Evolutionary conservation across 352 stramenopile species (phyloP), one percentile per base, ranked within the genome.

Genomic region (Phytophthora aleatoria): DNA sequence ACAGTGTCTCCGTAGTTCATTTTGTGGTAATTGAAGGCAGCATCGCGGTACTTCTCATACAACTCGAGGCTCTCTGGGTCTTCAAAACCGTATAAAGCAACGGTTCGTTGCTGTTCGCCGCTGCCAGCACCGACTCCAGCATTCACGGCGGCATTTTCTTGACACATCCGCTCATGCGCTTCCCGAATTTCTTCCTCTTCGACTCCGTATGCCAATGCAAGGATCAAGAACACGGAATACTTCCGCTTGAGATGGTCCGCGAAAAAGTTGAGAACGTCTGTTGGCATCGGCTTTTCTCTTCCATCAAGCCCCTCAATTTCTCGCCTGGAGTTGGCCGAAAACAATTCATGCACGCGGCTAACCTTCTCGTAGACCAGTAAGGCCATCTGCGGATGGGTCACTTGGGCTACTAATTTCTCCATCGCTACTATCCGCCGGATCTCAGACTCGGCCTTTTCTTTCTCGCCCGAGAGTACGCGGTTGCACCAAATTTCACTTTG

Each of bases 311-410:
- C 48, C 53, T 94, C 83, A 38, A 92, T 89, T 48, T 95, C 87
- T 13, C 87, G 78, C 15, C 85, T 77, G 56, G 80, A 89, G 58
- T 94, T 95, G 3, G 87, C 82, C 6, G 82, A 69, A 60, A 94
- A 95, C 16, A 95, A 72, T 53, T 95, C 87, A 44, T 95, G 85
- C n/a, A 95, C 87, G 12, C 87, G 83, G 38, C 85, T 94, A 24
- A 95, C 87, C 67, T 95, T 95, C 50, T 95, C 87, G 56, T 95
- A 95, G 41, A 95, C 87, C 3, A 95, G 67, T 30, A 95, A 64
- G n/a, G 87, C 87, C 87, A 95, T 95, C 9, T 80, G 65, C 13
- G 85, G 73, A 52, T 76, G 85, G 5, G 83, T 91, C 30, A 95
- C 85, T 70, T 95, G 85, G 8, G 71, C 68, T 6, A 95, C 85